These are phyloP conservation scores for Lachnum nothofagi DNA, from an alignment of 2,329 filamentous ascomycete species.

Conservation along the genomic window DNA sequence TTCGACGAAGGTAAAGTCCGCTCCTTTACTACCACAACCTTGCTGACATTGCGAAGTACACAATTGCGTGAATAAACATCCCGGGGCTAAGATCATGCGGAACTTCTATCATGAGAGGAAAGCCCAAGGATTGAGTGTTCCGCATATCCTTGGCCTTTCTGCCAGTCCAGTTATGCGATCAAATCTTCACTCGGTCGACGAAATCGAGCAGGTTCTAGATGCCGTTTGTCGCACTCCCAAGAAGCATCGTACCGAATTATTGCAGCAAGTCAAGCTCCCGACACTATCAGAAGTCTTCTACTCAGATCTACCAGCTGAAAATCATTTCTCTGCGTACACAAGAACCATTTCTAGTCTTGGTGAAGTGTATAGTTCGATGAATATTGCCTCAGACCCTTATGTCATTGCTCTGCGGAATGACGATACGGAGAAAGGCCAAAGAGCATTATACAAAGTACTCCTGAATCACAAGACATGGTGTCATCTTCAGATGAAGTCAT, in stretches of 20 bases:
- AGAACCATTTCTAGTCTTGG: constrained; percentile 20
- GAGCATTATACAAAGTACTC: constrained; percentile 37
- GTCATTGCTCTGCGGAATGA: constrained; percentile 44
- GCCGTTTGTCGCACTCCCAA: constrained; percentile 53
- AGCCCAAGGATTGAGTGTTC: constrained; percentile 12
- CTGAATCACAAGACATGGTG: constrained; percentile 46
- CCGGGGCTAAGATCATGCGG: constrained; percentile 31
- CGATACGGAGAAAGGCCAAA: constrained; percentile 38
- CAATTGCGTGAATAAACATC: constrained; percentile 30
- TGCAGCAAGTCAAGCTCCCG: constrained; percentile 27
- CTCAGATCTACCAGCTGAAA: not conserved
- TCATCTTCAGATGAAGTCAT: constrained; percentile 50
- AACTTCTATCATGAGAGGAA: constrained; percentile 29
- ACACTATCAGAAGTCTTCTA: constrained; percentile 22
- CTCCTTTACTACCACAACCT: not conserved
- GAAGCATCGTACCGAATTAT: constrained; percentile 46
- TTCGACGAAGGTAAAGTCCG: constrained; percentile 57
- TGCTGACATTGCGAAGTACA: constrained; percentile 24
- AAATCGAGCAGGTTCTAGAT: constrained; percentile 50
- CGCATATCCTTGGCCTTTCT: constrained; percentile 31
- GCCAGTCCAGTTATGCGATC: constrained; percentile 33
- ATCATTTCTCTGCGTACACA: constrained; percentile 5
- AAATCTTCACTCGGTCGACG: constrained; percentile 19
- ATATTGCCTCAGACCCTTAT: constrained; percentile 58
- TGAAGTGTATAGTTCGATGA: constrained; percentile 35